Conservation (phyloP, 2,329 filamentous ascomycete species). For the Fusarium concolor region DNA sequence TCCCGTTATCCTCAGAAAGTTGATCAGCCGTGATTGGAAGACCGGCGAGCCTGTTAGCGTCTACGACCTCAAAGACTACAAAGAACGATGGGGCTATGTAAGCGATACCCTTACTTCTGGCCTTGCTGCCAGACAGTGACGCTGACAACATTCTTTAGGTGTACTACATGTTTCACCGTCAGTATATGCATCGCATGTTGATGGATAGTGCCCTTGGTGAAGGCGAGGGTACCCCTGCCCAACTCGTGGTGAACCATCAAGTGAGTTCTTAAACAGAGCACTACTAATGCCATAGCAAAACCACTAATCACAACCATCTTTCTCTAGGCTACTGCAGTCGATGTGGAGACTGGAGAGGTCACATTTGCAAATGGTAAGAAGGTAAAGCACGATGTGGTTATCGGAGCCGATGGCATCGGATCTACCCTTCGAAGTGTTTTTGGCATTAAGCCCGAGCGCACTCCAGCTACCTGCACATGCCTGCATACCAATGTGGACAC, state of each 20-base stretch:
- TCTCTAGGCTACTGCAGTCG: neutral
- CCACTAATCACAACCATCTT: neutral
- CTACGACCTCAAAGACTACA: conserved; percentile 1
- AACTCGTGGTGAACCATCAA: neutral
- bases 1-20: neutral
- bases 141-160: neutral
- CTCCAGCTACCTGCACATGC: neutral
- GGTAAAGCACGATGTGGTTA: neutral
- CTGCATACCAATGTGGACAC: conserved; percentile 3
- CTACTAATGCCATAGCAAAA: rapidly evolving
- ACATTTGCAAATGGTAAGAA: conserved; percentile 3
- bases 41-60: neutral
- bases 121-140: neutral
- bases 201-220: neutral
- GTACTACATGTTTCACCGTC: conserved; percentile 2
- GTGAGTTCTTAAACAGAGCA: neutral
- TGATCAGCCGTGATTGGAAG: conserved; percentile 1
- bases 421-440: neutral
- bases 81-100: neutral
- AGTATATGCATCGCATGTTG: conserved; percentile 11
- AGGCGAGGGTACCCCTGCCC: neutral
- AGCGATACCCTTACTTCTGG: rapidly evolving
- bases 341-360: neutral
- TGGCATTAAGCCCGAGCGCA: conserved; percentile 1
- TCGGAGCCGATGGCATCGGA: conserved; percentile 6